phyloP scores from a whole-genome alignment of 805 yeast genomes.

The Ogataea methylovora region DNA sequence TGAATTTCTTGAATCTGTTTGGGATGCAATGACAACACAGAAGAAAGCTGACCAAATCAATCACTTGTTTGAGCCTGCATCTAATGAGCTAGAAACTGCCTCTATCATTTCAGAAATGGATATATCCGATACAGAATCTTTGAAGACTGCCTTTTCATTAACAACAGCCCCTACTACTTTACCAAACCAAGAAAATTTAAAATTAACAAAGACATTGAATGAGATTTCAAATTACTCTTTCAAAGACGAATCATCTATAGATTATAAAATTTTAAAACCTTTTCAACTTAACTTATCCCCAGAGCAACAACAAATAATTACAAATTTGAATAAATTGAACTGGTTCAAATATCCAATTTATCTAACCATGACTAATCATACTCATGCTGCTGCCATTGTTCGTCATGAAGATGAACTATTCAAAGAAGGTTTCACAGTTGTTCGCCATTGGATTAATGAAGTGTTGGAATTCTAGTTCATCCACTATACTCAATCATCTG shows the following conservation, averaged over 20 bases:
- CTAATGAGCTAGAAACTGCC: too few relatives aligned
- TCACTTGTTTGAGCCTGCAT: neutral
- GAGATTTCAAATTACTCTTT: constrained; percentile 6
- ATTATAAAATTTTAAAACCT: constrained; percentile 9
- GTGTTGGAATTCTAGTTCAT: neutral
- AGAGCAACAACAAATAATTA: constrained; percentile 45
- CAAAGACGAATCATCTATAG: constrained; percentile 5
- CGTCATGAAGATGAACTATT: constrained; percentile 45
- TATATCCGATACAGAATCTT: too few relatives aligned
- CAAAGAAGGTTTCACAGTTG: constrained; percentile 62
- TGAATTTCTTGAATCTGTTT: constrained; percentile 54
- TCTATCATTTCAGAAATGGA: too few relatives aligned
- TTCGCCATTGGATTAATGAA: constrained; percentile 38
- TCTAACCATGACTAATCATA: constrained; percentile 53
- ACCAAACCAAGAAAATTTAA: too few relatives aligned
- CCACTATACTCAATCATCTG: neutral
- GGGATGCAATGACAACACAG: constrained; percentile 43
- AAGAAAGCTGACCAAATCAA: constrained; percentile 1
- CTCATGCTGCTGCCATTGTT: constrained; percentile 81
- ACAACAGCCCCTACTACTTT: too few relatives aligned
- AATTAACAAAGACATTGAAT: constrained; percentile 2
- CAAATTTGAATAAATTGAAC: constrained; percentile 44
- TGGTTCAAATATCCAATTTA: constrained; percentile 73
- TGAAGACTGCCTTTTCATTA: too few relatives aligned
- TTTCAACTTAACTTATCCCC: constrained; percentile 30